Percentiles rank a stretch among this genome's conserved stretches.
Evolutionary conservation across 768 basidiomycete species (phyloP).

Genomic region (Kwoniella shandongensis): DNA sequence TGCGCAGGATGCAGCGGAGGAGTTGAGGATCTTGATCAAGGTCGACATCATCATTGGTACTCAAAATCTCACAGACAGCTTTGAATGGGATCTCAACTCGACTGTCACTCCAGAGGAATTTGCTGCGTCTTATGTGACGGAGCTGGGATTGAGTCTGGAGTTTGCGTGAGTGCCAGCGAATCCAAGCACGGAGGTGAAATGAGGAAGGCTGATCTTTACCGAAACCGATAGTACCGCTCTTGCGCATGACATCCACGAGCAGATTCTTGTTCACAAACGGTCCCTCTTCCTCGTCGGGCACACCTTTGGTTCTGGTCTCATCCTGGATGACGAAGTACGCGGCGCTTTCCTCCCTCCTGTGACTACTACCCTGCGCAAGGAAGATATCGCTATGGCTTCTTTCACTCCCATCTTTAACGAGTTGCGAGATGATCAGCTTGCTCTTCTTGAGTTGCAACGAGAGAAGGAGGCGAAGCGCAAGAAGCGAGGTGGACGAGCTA

Average conservation of each 20-base stretch:
- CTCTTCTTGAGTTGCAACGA: conserved; percentile 82
- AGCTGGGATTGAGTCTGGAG: conserved; percentile 86
- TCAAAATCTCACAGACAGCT: conserved; percentile 90
- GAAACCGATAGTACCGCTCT: conserved; percentile 72
- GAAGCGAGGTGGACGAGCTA: conserved; percentile 78
- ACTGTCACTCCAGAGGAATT: conserved; percentile 83
- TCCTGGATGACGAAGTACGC: conserved; percentile 88
- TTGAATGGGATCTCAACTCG: conserved; percentile 95
- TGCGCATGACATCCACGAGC: conserved; percentile 92
- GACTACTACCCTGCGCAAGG: conserved; percentile 63
- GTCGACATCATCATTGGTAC: conserved; percentile 94
- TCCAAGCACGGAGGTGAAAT: background rate
- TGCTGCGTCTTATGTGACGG: conserved; percentile 78
- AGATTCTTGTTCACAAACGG: conserved; percentile 86
- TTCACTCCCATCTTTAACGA: conserved; percentile 89
- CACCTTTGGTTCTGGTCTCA: conserved; percentile 70
- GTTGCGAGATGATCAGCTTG: conserved; percentile 84
- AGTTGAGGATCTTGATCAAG: conserved; percentile 89
- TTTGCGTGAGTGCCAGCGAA: conserved; percentile 67
- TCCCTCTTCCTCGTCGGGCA: conserved; percentile 88
- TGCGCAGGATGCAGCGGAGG: conserved; percentile 62
- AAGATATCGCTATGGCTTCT: conserved; percentile 64
- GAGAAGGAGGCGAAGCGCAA: conserved; percentile 79
- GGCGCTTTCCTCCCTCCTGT: conserved; percentile 79
- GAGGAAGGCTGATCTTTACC: background rate